Evolutionary conservation across 2,329 filamentous ascomycete genomes (phyloP).

Genomic region (Zalaria obscura): DNA sequence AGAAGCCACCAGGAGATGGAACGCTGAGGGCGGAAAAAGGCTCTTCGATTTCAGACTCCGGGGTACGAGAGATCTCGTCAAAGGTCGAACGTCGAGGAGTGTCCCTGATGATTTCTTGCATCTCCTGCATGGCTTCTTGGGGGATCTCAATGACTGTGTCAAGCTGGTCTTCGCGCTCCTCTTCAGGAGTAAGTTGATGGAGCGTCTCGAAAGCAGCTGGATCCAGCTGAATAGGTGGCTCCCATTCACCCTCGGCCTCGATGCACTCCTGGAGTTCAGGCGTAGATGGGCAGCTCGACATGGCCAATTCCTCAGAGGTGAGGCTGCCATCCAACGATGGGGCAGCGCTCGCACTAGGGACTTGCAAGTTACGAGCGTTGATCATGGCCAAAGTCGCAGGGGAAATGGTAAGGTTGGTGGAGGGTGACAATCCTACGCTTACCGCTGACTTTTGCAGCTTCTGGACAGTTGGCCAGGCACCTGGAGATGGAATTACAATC

Average conservation of each 20-base stretch:
- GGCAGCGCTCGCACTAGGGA: conserved; percentile 64
- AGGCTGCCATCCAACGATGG: conserved; percentile 84
- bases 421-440: conserved; percentile 33
- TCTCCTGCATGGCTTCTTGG: conserved; percentile 36
- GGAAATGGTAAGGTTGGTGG: conserved; percentile 23
- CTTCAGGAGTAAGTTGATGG: conserved; percentile 51
- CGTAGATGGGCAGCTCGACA: conserved; percentile 71
- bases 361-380: conserved; percentile 38
- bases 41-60: conserved; percentile 30
- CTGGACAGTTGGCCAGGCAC: conserved; percentile 42
- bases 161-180: conserved; percentile 12
- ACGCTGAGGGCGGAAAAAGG: conserved; percentile 74
- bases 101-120: conserved; percentile 44
- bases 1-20: conserved; percentile 84
- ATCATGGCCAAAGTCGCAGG: conserved; percentile 52
- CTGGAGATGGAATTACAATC: conserved; percentile 43
- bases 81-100: conserved; percentile 4
- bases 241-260: conserved; percentile 50
- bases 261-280: conserved; percentile 49
- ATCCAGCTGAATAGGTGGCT: conserved; percentile 45
- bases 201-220: conserved; percentile 69
- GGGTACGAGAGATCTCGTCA: conserved; percentile 2
- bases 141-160: conserved; percentile 26
- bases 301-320: conserved; percentile 74
- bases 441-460: conserved; percentile 31